Conservation (phyloP, 2,329 filamentous ascomycete genomes). For the Monilinia laxa region DNA sequence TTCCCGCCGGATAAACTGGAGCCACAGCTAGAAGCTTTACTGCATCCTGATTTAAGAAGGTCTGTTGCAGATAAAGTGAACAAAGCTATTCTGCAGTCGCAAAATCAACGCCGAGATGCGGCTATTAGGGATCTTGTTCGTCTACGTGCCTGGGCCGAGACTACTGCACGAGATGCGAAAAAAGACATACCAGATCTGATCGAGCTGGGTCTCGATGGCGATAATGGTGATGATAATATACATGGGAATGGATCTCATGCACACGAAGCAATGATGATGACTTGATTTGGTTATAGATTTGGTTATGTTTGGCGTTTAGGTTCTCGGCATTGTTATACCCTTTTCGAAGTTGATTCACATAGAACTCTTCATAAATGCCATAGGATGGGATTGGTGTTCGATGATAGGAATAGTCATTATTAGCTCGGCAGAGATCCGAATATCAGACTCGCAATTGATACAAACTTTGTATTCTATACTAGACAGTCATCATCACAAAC, state of each 20-base stretch:
- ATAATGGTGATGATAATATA: slow-evolving; percentile 30
- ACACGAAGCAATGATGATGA: slow-evolving; percentile 33
- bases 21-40: slow-evolving; percentile 69
- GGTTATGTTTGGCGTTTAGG: slow-evolving; percentile 15
- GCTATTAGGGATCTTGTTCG: slow-evolving; percentile 79
- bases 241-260: slow-evolving; percentile 35
- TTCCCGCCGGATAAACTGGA: slow-evolving; percentile 80
- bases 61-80: slow-evolving; percentile 89
- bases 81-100: slow-evolving; percentile 74
- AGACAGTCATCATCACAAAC: not conserved
- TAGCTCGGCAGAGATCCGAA: not conserved
- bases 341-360: slow-evolving; percentile 9
- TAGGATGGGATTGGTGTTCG: slow-evolving; percentile 1
- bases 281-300: slow-evolving; percentile 27
- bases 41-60: slow-evolving; percentile 76
- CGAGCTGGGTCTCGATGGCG: slow-evolving; percentile 38
- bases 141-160: slow-evolving; percentile 81
- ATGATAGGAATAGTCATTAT: not conserved
- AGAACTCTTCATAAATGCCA: slow-evolving; percentile 3
- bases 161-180: slow-evolving; percentile 39
- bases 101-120: slow-evolving; percentile 73
- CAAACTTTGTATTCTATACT: not conserved
- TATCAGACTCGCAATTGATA: not conserved
- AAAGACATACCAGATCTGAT: slow-evolving; percentile 39
- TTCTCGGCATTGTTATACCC: slow-evolving; percentile 12